Base-by-base conservation (phyloP, 306 rosid species). In the Castanopsis chinensis region DNA sequence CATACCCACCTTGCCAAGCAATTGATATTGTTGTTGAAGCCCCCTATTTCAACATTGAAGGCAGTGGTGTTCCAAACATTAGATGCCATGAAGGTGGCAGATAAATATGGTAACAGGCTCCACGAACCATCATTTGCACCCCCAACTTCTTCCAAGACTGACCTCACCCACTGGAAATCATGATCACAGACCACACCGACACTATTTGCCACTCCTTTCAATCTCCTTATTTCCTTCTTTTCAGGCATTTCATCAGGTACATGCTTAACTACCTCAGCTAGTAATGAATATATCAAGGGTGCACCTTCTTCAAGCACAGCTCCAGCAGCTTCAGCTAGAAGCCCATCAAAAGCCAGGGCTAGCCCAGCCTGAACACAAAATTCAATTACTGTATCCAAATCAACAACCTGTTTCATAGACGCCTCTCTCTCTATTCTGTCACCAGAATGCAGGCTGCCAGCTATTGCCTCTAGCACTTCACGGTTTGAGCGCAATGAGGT, bases 71-170 rank as follows among this genome's bases (percentile, higher is more conserved):
- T 81, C 99, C 99, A 95, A 79, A 95, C 86, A 84, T 81, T 92
- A 78, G 98, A 92, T 63, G 94, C 93, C 98, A 95, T 92, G 85
- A 95, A 92, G 76, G 97, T 89, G 73, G 98, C 89, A 90, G 93
- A 95, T 77, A 95, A 86, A 85, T 95, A 95, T 1, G 98, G 98
- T 82, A 95, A 83, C 87, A 95, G 88, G 88, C 91, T 91, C 99
- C 99, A 95, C 12, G 99, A 95, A 74, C 98, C 96, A 79, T 95
- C 97, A 81, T 89, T 91, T 80, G 99, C 99, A 85, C 98, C 91
- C 43, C 98, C 97, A 37, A 90, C 97, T 80, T 92, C 96, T 86
- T 90, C 97, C 76, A 95, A 93, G 83, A 95, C 90, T 73, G 97
- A 89, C 86, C 89, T 91, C 85, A 95, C 90, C 99, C 99, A 89